Conservation (phyloP, 2,329 filamentous ascomycete species). For the Ilyonectria robusta region DNA sequence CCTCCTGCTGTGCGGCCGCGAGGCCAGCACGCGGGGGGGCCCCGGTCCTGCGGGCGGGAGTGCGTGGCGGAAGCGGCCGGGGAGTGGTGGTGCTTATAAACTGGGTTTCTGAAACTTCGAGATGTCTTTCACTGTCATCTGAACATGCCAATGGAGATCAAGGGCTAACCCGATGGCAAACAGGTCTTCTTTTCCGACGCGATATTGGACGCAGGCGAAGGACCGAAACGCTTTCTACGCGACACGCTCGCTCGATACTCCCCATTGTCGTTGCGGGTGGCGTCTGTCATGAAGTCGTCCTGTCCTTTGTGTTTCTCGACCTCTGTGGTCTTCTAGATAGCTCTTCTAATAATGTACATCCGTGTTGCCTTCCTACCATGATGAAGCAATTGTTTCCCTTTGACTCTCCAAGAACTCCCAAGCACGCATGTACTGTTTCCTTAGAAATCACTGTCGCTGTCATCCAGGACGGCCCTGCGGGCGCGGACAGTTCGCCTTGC, state of each 20-base stretch:
- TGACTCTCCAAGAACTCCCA: background rate
- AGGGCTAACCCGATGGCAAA: conserved; percentile 36
- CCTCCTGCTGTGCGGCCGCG: conserved; percentile 49
- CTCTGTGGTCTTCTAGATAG: conserved; percentile 30
- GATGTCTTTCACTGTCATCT: conserved; percentile 37
- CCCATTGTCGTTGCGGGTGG: conserved; percentile 11
- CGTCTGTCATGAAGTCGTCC: conserved; percentile 2
- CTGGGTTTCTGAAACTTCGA: conserved; percentile 61
- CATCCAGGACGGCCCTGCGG: conserved; percentile 49
- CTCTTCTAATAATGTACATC: conserved; percentile 32
- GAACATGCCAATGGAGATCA: conserved; percentile 11
- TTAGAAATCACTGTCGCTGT: conserved; percentile 51
- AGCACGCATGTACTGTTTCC: conserved; percentile 14
- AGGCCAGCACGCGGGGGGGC: conserved; percentile 50
- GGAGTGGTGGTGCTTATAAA: conserved; percentile 62
- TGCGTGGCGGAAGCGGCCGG: conserved; percentile 51
- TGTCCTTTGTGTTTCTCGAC: background rate
- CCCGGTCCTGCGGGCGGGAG: conserved; percentile 39
- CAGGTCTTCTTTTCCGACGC: conserved; percentile 21
- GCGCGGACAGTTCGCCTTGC: conserved; percentile 42
- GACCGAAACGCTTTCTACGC: background rate
- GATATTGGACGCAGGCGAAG: background rate
- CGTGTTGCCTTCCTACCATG: background rate
- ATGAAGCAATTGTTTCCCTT: background rate
- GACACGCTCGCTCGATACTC: conserved; percentile 5